A percentile compares a stretch with the other conserved stretches of the same genome.
phyloP scores from a whole-genome alignment of 2,329 filamentous ascomycete genomes.

The Dendrostoma leiphaemia region DNA sequence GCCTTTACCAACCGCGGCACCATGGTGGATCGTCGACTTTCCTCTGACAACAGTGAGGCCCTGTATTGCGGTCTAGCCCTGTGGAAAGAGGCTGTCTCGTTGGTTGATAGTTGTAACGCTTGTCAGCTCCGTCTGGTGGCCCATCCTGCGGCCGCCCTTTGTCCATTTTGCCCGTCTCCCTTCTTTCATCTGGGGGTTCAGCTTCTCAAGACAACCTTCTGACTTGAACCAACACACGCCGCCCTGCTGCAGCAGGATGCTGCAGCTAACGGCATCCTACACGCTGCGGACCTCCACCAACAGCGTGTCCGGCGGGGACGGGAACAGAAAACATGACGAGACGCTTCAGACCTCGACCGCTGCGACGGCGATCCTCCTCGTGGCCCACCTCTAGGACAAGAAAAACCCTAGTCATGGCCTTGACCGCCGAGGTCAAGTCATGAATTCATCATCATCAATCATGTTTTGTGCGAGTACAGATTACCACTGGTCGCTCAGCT shows the following conservation, averaged over 20 bases:
- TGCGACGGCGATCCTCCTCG: too few species aligned
- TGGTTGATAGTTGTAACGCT: not conserved
- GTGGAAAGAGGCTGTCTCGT: not conserved
- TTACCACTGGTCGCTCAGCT: too few species aligned
- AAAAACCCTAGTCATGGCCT: too few species aligned
- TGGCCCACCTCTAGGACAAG: too few species aligned
- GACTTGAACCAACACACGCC: not conserved
- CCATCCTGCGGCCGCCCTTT: constrained; percentile 1
- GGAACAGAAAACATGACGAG: not conserved
- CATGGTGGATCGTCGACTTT: too few species aligned
- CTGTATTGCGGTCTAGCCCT: not conserved
- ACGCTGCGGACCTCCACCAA: not conserved
- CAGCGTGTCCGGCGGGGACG: not conserved
- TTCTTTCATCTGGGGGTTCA: too few species aligned
- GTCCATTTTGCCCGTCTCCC: too few species aligned
- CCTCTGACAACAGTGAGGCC: not conserved
- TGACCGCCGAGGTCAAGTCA: too few species aligned
- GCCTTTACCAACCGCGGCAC: too few species aligned
- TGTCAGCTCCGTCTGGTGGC: constrained; percentile 1
- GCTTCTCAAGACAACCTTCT: too few species aligned
- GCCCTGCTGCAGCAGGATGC: not conserved
- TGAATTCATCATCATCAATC: too few species aligned
- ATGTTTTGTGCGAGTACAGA: too few species aligned
- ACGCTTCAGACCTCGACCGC: not conserved
- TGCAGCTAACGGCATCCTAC: not conserved